Evolutionary conservation across 2,329 filamentous ascomycete genomes (phyloP).

Genomic region (Blumeria graminis): DNA sequence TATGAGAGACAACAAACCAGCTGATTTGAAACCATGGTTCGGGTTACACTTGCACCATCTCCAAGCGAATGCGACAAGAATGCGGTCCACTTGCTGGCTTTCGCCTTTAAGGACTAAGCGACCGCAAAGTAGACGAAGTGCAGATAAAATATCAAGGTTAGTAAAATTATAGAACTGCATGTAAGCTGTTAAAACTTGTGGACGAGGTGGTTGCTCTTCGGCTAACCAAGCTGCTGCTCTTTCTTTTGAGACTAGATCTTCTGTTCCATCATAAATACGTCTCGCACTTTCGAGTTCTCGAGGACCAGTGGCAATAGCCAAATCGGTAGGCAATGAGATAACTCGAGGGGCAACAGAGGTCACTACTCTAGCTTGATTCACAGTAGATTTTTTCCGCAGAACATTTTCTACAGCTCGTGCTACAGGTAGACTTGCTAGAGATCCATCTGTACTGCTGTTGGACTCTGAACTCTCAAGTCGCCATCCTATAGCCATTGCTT

Average conservation of each 20-base stretch:
- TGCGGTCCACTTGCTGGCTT: slow-evolving; percentile 89
- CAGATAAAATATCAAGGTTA: slow-evolving; percentile 53
- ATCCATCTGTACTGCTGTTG: not conserved
- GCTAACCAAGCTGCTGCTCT: slow-evolving; percentile 65
- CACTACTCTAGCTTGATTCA: not conserved
- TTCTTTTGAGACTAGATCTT: slow-evolving; percentile 55
- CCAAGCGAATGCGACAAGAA: slow-evolving; percentile 68
- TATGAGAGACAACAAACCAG: slow-evolving; percentile 28
- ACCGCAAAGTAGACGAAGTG: slow-evolving; percentile 58
- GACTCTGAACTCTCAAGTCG: not conserved
- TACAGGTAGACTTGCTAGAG: not conserved
- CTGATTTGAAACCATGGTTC: slow-evolving; percentile 75
- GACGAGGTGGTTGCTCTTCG: slow-evolving; percentile 37
- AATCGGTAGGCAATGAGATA: not conserved
- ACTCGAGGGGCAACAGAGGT: not conserved
- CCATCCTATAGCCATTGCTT: not conserved
- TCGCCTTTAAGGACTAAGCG: slow-evolving; percentile 70
- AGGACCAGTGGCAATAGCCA: too few species aligned
- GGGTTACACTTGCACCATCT: slow-evolving; percentile 89
- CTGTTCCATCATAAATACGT: slow-evolving; percentile 63
- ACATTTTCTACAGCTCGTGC: not conserved
- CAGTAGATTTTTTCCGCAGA: not conserved
- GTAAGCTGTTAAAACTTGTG: slow-evolving; percentile 45
- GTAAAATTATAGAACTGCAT: slow-evolving; percentile 82
- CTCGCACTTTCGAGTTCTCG: slow-evolving; percentile 50